Percentiles rank a stretch among this genome's conserved stretches.
phyloP scores from a whole-genome alignment of 495 filamentous ascomycete genomes.

The Beverwykella pulmonaria region DNA sequence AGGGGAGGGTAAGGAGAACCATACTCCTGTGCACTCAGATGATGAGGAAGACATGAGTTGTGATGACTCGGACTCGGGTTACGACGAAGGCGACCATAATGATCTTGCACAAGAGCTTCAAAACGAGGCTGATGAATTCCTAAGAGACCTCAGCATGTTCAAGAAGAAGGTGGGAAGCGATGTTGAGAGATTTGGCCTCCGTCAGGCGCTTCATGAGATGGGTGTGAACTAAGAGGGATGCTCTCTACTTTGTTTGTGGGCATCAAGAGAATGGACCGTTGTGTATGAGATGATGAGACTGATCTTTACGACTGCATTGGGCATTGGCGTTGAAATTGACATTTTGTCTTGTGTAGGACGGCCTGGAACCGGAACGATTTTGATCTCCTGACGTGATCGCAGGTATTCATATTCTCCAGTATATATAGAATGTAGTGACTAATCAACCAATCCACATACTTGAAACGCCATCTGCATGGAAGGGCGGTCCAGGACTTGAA shows the following conservation, averaged over 20 bases:
- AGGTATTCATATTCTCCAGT: not conserved
- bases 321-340: not conserved
- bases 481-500: too few species aligned
- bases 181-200: conserved; percentile 55
- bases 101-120: conserved; percentile 56
- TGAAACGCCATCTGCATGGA: too few species aligned
- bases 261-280: not conserved
- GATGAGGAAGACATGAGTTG: conserved; percentile 39
- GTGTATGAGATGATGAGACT: not conserved
- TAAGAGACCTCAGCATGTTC: conserved; percentile 79
- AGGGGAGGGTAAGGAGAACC: conserved; percentile 40
- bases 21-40: conserved; percentile 39
- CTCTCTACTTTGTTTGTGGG: not conserved
- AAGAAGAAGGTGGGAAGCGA: conserved; percentile 83
- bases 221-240: conserved; percentile 7
- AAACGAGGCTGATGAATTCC: conserved; percentile 39
- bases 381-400: not conserved
- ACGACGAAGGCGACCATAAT: conserved; percentile 48
- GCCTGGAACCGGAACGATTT: not conserved
- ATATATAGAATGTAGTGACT: not conserved
- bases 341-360: not conserved
- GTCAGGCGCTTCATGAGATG: conserved; percentile 21
- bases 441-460: not conserved
- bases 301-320: conserved; percentile 6
- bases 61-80: conserved; percentile 50